A percentile compares a stretch with the other conserved stretches of the same genome.
Evolutionary conservation across 2,329 filamentous ascomycete genomes (phyloP).

Genomic region (Onygenales sp.): DNA sequence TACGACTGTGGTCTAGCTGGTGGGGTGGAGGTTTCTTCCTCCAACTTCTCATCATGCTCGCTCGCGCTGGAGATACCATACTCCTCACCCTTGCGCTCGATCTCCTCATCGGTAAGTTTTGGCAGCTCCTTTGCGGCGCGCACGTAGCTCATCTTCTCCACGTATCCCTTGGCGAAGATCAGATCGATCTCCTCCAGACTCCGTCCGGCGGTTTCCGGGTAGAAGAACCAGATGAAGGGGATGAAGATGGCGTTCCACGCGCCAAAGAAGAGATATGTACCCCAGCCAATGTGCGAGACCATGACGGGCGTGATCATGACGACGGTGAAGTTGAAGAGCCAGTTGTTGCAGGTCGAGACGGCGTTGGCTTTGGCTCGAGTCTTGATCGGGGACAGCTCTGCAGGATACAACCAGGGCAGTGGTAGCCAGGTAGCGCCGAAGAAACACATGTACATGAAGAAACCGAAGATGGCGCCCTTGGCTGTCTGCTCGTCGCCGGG

Average conservation of each 20-base stretch:
- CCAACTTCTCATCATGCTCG: not conserved
- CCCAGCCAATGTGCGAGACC: conserved; percentile 29
- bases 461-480: conserved; percentile 43
- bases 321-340: conserved; percentile 47
- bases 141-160: conserved; percentile 33
- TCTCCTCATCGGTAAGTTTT: conserved; percentile 24
- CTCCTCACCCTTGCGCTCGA: conserved; percentile 6
- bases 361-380: conserved; percentile 48
- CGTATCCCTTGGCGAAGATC: conserved; percentile 36
- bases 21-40: not conserved
- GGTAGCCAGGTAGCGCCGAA: conserved; percentile 59
- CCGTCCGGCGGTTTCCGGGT: conserved; percentile 40
- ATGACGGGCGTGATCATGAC: conserved; percentile 42
- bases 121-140: conserved; percentile 24
- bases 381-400: conserved; percentile 46
- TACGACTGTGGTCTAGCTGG: no score
- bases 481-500: conserved; percentile 16
- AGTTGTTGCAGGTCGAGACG: conserved; percentile 45
- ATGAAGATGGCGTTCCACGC: conserved; percentile 37
- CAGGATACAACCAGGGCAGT: conserved; percentile 48
- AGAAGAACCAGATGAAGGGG: conserved; percentile 46
- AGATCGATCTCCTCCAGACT: conserved; percentile 37
- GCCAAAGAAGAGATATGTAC: conserved; percentile 36
- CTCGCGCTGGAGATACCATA: not conserved
- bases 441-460: conserved; percentile 61